Percentiles rank a stretch among this genome's conserved stretches.
These are phyloP conservation scores for Apiotrichum gamsii DNA, from an alignment of 1,284 basidiomycete species.

Conservation along the genomic window DNA sequence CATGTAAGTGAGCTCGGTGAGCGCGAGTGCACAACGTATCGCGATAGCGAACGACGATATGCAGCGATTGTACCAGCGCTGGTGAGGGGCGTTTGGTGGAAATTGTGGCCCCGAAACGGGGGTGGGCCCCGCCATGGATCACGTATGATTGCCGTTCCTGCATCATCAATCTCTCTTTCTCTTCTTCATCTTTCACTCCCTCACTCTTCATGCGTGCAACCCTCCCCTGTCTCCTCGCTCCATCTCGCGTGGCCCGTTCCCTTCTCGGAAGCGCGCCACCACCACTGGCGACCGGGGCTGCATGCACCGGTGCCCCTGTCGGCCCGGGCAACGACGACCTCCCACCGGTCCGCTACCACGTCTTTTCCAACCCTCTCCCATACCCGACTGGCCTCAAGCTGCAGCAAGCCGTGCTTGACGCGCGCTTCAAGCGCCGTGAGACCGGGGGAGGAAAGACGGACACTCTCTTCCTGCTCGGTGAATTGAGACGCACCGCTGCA, in stretches of 20 bases:
- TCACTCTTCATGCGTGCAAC: slow-evolving; percentile 6
- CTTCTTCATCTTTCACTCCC: too few relatives aligned
- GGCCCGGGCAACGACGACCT: slow-evolving; percentile 8
- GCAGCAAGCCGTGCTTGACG: slow-evolving; percentile 62
- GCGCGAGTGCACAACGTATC: too few relatives aligned
- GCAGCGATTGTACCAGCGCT: too few relatives aligned
- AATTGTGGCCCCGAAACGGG: too few relatives aligned
- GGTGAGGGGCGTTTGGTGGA: too few relatives aligned
- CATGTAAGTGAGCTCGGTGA: too few relatives aligned
- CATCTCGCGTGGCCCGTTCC: not conserved
- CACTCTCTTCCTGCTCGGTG: slow-evolving; percentile 50
- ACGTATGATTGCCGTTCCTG: too few relatives aligned
- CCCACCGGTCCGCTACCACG: slow-evolving; percentile 66
- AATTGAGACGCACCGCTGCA: too few relatives aligned
- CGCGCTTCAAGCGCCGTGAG: slow-evolving; percentile 51
- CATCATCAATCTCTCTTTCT: too few relatives aligned
- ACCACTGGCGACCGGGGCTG: not conserved
- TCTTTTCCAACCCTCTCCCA: slow-evolving; percentile 65
- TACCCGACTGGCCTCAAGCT: slow-evolving; percentile 64
- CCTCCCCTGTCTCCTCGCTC: not conserved
- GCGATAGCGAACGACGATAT: too few relatives aligned
- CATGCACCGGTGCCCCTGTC: slow-evolving; percentile 6
- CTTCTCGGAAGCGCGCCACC: slow-evolving; percentile 2
- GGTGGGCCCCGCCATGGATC: too few relatives aligned
- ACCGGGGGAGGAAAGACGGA: slow-evolving; percentile 44